Evolutionary conservation across 176 grass and related monocot species (phyloP).

Genomic region (Avena insularis): DNA sequence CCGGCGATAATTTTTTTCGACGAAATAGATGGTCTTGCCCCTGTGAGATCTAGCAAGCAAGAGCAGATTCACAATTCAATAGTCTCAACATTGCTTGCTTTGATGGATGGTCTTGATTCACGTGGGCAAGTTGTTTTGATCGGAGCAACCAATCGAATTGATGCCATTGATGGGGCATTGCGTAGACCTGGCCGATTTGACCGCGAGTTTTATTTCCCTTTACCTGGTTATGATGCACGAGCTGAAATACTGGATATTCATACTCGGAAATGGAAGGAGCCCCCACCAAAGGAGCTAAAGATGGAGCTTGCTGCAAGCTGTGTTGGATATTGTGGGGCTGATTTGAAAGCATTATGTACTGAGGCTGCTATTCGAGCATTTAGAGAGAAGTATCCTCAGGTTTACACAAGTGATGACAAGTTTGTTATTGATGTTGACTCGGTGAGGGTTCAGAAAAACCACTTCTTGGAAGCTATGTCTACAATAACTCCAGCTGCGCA

Average conservation of each 20-base stretch:
- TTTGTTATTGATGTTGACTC: conserved; percentile 99
- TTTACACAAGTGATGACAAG: conserved; percentile 98
- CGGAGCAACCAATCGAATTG: conserved; percentile 98
- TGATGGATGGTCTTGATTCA: conserved; percentile 99
- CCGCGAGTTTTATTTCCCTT: conserved; percentile 96
- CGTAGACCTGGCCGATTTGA: conserved; percentile 97
- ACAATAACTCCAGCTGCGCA: conserved; percentile 95
- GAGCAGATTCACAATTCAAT: conserved; percentile 99
- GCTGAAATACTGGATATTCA: conserved; percentile 94
- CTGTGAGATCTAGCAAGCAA: conserved; percentile 99
- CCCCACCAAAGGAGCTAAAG: conserved; percentile 78
- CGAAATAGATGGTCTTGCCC: conserved; percentile 98
- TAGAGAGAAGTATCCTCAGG: conserved; percentile 98
- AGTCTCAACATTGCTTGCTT: conserved; percentile 96
- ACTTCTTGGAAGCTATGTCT: conserved; percentile 99
- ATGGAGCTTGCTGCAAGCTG: conserved; percentile 96
- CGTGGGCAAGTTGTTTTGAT: conserved; percentile 99
- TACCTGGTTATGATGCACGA: conserved; percentile 94
- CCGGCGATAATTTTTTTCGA: conserved; percentile 99
- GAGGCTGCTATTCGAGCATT: conserved; percentile 97
- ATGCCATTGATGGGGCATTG: conserved; percentile 98
- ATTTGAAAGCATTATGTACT: conserved; percentile 96
- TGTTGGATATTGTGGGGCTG: conserved; percentile 98
- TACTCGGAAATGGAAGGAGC: conserved; percentile 98
- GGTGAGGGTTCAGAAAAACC: conserved; percentile 78